phyloP scores from a whole-genome alignment of 23 red algal genomes.

The Gracilaria vermiculophylla region DNA sequence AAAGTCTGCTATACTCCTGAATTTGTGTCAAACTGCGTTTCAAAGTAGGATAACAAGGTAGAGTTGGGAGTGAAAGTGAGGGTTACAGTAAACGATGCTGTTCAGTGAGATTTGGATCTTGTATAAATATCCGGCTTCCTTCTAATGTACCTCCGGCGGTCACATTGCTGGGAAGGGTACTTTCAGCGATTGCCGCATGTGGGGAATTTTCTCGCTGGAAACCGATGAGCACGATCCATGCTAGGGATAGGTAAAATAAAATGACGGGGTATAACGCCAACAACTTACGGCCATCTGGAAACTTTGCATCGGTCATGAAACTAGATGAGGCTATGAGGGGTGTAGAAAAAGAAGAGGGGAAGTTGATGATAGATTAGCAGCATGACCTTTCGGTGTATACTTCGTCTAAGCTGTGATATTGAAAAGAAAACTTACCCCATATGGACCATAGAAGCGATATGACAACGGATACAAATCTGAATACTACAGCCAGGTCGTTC shows the following conservation, averaged over 20 bases:
- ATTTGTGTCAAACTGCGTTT: neutral
- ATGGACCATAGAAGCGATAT: slow-evolving; percentile 86
- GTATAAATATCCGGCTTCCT: neutral
- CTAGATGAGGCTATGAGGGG: slow-evolving; percentile 62
- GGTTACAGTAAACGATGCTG: neutral
- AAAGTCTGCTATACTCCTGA: slow-evolving; percentile 4
- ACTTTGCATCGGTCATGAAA: slow-evolving; percentile 82
- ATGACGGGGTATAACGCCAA: slow-evolving; percentile 90
- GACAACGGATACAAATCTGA: slow-evolving; percentile 76
- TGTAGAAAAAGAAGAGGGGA: neutral
- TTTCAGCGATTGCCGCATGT: slow-evolving; percentile 31
- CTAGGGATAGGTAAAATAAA: slow-evolving; percentile 84
- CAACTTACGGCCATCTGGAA: slow-evolving; percentile 89
- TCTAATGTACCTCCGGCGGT: neutral
- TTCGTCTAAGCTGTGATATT: no score
- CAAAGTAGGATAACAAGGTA: neutral
- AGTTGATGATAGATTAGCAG: neutral
- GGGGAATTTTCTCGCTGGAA: slow-evolving; percentile 69
- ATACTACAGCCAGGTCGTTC: slow-evolving; percentile 57
- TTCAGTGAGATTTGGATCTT: neutral
- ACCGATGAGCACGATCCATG: slow-evolving; percentile 95
- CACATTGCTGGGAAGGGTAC: neutral
- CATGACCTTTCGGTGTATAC: no score
- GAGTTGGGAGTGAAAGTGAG: neutral
- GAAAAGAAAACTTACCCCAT: slow-evolving; percentile 61